Conservation (phyloP, 2,329 filamentous ascomycete genomes). For the Colletotrichum sp. region DNA sequence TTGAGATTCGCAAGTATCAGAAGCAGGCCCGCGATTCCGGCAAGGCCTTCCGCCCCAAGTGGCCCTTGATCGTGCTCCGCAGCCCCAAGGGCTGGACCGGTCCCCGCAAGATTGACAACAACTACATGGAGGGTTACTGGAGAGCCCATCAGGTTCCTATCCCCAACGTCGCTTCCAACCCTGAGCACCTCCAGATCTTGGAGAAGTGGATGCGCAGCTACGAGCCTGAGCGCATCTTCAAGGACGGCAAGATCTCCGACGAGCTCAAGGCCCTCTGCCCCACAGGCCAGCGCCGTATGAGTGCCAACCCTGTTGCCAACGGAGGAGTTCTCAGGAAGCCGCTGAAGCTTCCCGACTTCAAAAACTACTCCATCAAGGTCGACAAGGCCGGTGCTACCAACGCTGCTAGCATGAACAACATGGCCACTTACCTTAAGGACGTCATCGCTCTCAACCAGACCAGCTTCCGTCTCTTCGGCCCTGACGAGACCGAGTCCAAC, state of each 20-base stretch:
- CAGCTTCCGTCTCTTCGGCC: constrained; percentile 78
- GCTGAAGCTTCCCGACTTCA: constrained; percentile 73
- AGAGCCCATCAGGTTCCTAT: constrained; percentile 80
- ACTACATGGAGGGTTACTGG: constrained; percentile 80
- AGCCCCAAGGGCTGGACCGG: constrained; percentile 83
- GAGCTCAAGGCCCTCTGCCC: constrained; percentile 71
- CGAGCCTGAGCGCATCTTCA: constrained; percentile 74
- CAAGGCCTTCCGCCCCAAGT: constrained; percentile 72
- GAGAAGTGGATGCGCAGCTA: constrained; percentile 82
- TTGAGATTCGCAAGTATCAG: constrained; percentile 72
- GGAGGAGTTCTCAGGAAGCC: constrained; percentile 72
- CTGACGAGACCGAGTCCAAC: constrained; percentile 83
- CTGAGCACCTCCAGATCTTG: constrained; percentile 68
- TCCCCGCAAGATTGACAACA: constrained; percentile 72
- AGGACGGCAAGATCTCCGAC: constrained; percentile 65
- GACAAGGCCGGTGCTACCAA: constrained; percentile 62
- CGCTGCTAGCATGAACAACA: constrained; percentile 71
- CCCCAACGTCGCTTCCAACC: constrained; percentile 70
- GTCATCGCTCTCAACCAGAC: constrained; percentile 67
- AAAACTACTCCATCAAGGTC: constrained; percentile 67
- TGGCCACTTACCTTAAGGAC: constrained; percentile 71
- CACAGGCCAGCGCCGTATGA: constrained; percentile 71
- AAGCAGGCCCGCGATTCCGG: constrained; percentile 74
- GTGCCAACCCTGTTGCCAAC: constrained; percentile 77
- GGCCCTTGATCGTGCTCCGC: constrained; percentile 81